phyloP scores from a whole-genome alignment of 306 rosid genomes.

The Luffa aegyptiaca region DNA sequence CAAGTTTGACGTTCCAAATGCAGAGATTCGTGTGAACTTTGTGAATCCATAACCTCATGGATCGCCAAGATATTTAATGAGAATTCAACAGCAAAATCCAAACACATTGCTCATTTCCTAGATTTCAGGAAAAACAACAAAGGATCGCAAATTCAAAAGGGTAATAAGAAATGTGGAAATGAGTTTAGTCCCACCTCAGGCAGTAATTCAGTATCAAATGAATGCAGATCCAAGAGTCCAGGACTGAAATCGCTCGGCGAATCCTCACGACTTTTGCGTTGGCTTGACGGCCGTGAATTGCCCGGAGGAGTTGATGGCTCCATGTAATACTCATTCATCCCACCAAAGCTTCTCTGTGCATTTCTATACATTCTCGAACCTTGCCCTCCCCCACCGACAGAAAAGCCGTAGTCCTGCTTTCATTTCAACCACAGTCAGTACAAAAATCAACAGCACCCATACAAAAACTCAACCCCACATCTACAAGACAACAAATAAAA shows the following conservation, averaged over 20 bases:
- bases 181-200: slow-evolving; percentile 49
- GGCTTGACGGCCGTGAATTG: slow-evolving; percentile 28
- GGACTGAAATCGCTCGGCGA: slow-evolving; percentile 81
- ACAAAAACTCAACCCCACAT: slow-evolving; percentile 22
- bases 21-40: background rate
- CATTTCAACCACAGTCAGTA: slow-evolving; percentile 23
- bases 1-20: background rate
- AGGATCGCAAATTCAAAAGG: background rate
- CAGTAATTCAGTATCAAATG: slow-evolving; percentile 84
- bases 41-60: background rate
- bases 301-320: slow-evolving; percentile 83
- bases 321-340: slow-evolving; percentile 52
- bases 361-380: slow-evolving; percentile 70
- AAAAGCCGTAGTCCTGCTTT: slow-evolving; percentile 62
- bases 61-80: background rate
- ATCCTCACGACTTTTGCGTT: slow-evolving; percentile 56
- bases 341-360: slow-evolving; percentile 51
- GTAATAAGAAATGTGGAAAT: background rate
- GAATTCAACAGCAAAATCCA: background rate
- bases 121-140: background rate
- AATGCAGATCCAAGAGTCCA: slow-evolving; percentile 93
- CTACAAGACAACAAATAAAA: slow-evolving; percentile 15
- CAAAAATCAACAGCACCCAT: slow-evolving; percentile 9
- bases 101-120: background rate
- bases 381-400: slow-evolving; percentile 52